A percentile compares a stretch with the other conserved stretches of the same genome.
Conservation (phyloP, 192 early-diverging fungal genomes). For the Mortierella claussenii region DNA sequence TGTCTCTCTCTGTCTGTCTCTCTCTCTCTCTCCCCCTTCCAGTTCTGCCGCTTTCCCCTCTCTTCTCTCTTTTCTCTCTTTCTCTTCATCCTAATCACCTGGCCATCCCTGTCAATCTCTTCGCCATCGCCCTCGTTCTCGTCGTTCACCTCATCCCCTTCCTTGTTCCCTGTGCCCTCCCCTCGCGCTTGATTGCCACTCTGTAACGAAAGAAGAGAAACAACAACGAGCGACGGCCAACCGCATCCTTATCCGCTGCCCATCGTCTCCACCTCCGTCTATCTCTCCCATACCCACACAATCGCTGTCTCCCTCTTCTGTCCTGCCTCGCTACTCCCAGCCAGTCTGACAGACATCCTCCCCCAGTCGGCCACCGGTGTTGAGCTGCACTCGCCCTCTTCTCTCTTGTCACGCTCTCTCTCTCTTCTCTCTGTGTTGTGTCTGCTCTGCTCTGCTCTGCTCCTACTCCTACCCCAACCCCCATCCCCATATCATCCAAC, state of each 20-base stretch:
- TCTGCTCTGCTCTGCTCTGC: no score
- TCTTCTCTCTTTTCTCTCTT: background rate
- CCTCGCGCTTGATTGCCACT: background rate
- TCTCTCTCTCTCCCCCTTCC: background rate
- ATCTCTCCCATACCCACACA: no score
- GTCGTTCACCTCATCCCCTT: background rate
- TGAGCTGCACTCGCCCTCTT: background rate
- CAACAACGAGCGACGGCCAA: no score
- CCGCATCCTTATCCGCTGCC: no score
- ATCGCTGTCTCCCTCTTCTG: no score
- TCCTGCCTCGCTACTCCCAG: no score
- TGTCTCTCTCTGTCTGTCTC: background rate
- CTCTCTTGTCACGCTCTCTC: background rate
- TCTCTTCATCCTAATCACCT: slow-evolving; percentile 1
- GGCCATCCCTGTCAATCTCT: no score
- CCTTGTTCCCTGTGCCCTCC: background rate
- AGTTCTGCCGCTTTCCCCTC: background rate
- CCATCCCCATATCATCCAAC: no score
- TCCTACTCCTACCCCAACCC: no score
- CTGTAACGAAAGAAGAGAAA: no score
- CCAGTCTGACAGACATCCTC: no score
- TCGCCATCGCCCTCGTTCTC: background rate
- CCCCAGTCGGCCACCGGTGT: background rate
- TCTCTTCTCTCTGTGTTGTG: background rate
- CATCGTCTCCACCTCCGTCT: no score